phyloP scores from a whole-genome alignment of 2,329 filamentous ascomycete species.

The Nemania bipapillata region DNA sequence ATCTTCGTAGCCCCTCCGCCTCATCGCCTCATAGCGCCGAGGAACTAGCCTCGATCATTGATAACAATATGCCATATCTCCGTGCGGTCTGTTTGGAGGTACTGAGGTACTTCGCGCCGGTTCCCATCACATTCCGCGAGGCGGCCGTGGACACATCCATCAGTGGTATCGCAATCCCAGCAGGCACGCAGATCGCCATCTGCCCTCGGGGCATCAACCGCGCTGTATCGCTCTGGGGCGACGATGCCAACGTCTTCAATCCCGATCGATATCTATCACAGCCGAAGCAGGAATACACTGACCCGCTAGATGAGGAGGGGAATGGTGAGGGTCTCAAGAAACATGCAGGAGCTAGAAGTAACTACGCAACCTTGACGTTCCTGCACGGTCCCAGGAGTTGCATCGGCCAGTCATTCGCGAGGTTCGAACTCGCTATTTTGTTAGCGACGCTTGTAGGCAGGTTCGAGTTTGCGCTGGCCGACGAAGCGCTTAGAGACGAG shows the following conservation, averaged over 20 bases:
- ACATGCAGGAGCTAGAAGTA: conserved; percentile 29
- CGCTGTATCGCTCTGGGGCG: conserved; percentile 35
- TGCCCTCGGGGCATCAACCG: conserved; percentile 35
- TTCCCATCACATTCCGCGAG: conserved; percentile 36
- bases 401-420: conserved; percentile 38
- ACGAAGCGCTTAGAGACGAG: conserved; percentile 29
- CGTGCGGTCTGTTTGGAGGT: conserved; percentile 37
- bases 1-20: conserved; percentile 28
- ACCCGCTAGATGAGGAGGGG: conserved; percentile 27
- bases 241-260: conserved; percentile 37
- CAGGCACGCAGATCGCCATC: conserved; percentile 34
- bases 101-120: conserved; percentile 36
- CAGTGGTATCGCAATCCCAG: conserved; percentile 29
- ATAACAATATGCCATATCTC: conserved; percentile 37
- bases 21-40: background rate
- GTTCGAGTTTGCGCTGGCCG: conserved; percentile 35
- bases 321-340: conserved; percentile 17
- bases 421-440: conserved; percentile 36
- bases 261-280: conserved; percentile 37
- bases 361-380: conserved; percentile 40
- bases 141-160: conserved; percentile 36
- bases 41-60: conserved; percentile 30
- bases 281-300: conserved; percentile 15
- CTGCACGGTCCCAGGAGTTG: conserved; percentile 38
- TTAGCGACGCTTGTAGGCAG: conserved; percentile 34